Evolutionary conservation across 108 stramenopile genomes (phyloP).

Genomic region (Thalassiosira profunda): DNA sequence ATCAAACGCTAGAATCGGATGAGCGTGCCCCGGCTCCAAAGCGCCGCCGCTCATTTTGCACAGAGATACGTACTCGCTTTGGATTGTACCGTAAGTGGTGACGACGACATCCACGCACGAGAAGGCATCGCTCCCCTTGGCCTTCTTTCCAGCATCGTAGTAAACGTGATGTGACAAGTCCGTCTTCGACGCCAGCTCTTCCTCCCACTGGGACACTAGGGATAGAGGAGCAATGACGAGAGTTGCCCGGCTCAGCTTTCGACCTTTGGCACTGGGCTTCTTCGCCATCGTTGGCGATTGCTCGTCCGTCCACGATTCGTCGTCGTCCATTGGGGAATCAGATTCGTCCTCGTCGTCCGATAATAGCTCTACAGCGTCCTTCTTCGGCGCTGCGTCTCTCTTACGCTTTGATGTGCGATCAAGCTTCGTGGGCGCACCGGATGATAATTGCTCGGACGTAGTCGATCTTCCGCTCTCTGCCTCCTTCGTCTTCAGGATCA

Average conservation of each 20-base stretch:
- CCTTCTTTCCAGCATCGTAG: conserved; percentile 53
- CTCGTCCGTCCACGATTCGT: no score
- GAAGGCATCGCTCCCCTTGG: conserved; percentile 28
- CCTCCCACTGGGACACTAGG: conserved; percentile 84
- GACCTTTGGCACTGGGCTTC: background rate
- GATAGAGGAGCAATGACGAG: conserved; percentile 84
- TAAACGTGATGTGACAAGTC: conserved; percentile 58
- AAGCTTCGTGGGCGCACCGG: no score
- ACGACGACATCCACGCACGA: conserved; percentile 77
- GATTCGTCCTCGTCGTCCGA: conserved; percentile 24
- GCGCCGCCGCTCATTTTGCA: conserved; percentile 2
- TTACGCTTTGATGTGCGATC: no score
- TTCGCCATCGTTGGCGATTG: background rate
- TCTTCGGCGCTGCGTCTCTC: no score
- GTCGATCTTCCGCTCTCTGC: conserved; percentile 2
- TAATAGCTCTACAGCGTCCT: conserved; percentile 12
- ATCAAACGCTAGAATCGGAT: conserved; percentile 44
- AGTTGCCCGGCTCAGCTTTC: conserved; percentile 32
- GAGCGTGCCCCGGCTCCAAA: conserved; percentile 3
- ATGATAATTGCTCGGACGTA: no score
- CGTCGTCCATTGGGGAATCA: no score
- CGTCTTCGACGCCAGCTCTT: conserved; percentile 85
- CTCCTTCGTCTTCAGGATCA: conserved; percentile 63
- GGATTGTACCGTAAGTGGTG: conserved; percentile 72
- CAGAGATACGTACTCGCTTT: conserved; percentile 39